Percentiles rank a stretch among this genome's conserved stretches.
Conservation (phyloP, 1,284 basidiomycete species). For the Apiotrichum gracile region DNA sequence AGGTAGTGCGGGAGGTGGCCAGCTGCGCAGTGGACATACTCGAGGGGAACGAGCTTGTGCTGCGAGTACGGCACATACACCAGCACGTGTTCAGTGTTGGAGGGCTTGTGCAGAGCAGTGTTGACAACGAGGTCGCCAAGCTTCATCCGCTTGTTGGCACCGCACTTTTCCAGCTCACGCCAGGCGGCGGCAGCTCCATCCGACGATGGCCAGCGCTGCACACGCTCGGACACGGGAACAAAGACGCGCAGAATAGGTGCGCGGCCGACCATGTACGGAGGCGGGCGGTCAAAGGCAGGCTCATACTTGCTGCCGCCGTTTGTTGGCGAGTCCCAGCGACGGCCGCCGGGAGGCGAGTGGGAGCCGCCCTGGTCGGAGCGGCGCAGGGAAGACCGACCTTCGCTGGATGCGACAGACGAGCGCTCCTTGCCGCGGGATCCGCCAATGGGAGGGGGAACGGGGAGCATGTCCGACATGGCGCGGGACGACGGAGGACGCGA, state of each 20-base stretch:
- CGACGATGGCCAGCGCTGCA: constrained; percentile 43
- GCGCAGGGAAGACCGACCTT: constrained; percentile 20
- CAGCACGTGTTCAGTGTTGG: constrained; percentile 38
- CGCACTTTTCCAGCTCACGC: constrained; percentile 44
- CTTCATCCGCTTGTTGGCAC: constrained; percentile 37
- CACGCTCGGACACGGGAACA: constrained; percentile 37
- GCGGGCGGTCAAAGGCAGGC: constrained; percentile 43
- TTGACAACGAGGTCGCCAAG: constrained; percentile 47
- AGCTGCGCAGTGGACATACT: constrained; percentile 31
- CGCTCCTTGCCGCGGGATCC: constrained; percentile 10
- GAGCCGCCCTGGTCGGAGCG: constrained; percentile 21
- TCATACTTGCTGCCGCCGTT: constrained; percentile 21
- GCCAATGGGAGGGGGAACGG: constrained; percentile 25
- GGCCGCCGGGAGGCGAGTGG: constrained; percentile 16
- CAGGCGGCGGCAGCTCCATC: constrained; percentile 39
- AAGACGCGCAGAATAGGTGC: constrained; percentile 45
- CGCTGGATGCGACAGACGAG: constrained; percentile 29
- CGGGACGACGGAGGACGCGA: constrained; percentile 1
- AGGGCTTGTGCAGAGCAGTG: constrained; percentile 36
- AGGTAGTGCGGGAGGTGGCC: constrained; percentile 44
- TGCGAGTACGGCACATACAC: constrained; percentile 38
- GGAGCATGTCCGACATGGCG: constrained; percentile 9
- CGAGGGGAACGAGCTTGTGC: constrained; percentile 42
- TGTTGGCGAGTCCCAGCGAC: constrained; percentile 18
- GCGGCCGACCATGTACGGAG: constrained; percentile 40